These are phyloP conservation scores for Leccinum barrowsii DNA, from an alignment of 768 basidiomycete genomes.

Conservation along the genomic window DNA sequence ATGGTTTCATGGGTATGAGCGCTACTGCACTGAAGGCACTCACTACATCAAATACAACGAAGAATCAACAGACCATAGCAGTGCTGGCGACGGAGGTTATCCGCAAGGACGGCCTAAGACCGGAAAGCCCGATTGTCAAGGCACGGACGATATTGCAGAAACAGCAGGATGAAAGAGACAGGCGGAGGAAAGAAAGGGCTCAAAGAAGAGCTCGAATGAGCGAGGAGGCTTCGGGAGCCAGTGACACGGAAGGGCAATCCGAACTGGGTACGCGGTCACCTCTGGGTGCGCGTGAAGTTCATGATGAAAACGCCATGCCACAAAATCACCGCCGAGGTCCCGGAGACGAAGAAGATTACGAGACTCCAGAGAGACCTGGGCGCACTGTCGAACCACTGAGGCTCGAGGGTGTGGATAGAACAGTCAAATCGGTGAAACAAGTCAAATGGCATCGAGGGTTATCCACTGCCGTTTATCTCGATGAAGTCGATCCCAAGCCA, in stretches of 20 bases:
- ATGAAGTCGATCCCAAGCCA: conserved; percentile 56
- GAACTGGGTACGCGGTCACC: conserved; percentile 8
- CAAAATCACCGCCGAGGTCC: conserved; percentile 57
- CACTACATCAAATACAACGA: conserved; percentile 67
- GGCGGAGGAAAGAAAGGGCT: conserved; percentile 55
- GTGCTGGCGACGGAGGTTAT: conserved; percentile 69
- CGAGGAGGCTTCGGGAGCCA: conserved; percentile 28
- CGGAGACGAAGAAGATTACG: conserved; percentile 81
- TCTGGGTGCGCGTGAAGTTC: conserved; percentile 3
- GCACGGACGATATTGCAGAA: conserved; percentile 65
- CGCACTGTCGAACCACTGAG: conserved; percentile 40
- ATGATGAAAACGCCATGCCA: conserved; percentile 27
- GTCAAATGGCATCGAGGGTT: conserved; percentile 80
- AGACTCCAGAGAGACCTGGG: conserved; percentile 53
- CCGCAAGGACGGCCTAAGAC: conserved; percentile 63
- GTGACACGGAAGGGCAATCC: conserved; percentile 31
- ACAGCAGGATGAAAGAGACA: conserved; percentile 58
- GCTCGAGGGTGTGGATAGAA: conserved; percentile 33
- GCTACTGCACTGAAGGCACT: conserved; percentile 65
- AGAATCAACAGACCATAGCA: conserved; percentile 64
- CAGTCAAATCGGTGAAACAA: conserved; percentile 40
- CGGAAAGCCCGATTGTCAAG: conserved; percentile 78
- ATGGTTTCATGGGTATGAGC: conserved; percentile 62
- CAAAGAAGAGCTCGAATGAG: conserved; percentile 52
- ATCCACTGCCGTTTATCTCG: conserved; percentile 56